phyloP scores from a whole-genome alignment of 305 asterid species.

The Solanum hybrid region DNA sequence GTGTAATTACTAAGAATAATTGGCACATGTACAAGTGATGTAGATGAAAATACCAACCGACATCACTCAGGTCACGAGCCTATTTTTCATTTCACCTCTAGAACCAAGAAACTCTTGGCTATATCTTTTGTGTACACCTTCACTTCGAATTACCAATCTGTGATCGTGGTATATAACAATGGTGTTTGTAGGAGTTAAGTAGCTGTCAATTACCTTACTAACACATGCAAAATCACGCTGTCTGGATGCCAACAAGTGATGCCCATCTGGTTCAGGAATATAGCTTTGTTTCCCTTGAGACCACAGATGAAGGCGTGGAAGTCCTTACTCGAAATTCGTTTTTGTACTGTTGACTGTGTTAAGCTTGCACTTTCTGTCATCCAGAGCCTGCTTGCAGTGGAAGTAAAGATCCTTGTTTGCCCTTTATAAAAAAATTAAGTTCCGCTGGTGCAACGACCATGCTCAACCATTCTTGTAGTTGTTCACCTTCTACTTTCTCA shows the following conservation, averaged over 20 bases:
- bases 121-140: neutral
- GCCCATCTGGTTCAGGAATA: neutral
- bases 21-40: conserved; percentile 3
- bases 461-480: conserved; percentile 84
- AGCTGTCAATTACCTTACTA: neutral
- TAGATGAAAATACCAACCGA: neutral
- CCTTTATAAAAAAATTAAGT: conserved; percentile 66
- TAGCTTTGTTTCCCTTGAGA: conserved; percentile 4
- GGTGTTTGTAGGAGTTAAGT: neutral
- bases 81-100: neutral
- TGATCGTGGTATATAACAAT: neutral
- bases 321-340: neutral
- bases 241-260: neutral
- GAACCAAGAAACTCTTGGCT: neutral
- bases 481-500: conserved; percentile 98
- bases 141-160: neutral
- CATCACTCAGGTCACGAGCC: conserved; percentile 1
- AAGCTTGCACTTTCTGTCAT: conserved; percentile 8
- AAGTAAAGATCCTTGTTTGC: conserved; percentile 62
- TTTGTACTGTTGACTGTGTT: neutral
- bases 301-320: neutral
- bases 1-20: neutral
- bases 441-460: conserved; percentile 91
- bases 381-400: conserved; percentile 54
- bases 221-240: neutral